Conservation (phyloP, 2,329 filamentous ascomycete species). For the Cercospora janseana region DNA sequence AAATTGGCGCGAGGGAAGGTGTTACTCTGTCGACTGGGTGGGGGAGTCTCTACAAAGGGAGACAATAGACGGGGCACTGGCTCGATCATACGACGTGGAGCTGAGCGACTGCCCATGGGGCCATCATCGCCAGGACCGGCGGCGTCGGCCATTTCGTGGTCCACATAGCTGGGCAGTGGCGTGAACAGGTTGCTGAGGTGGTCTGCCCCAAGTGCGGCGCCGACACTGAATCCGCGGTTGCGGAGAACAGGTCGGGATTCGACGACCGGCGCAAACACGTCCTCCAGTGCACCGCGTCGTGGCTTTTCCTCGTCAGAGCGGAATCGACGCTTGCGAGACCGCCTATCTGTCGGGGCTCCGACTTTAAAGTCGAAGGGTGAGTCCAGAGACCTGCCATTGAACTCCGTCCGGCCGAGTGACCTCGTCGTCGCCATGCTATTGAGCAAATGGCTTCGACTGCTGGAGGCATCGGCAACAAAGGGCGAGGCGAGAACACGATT, state of each 20-base stretch:
- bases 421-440: slow-evolving; percentile 38
- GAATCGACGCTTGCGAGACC: slow-evolving; percentile 58
- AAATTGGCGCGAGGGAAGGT: slow-evolving; percentile 48
- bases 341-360: slow-evolving; percentile 50
- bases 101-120: slow-evolving; percentile 31
- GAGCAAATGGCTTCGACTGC: slow-evolving; percentile 33
- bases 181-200: slow-evolving; percentile 56
- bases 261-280: slow-evolving; percentile 50
- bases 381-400: slow-evolving; percentile 40
- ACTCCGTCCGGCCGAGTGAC: slow-evolving; percentile 35
- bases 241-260: slow-evolving; percentile 57
- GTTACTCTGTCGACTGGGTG: slow-evolving; percentile 39
- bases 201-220: slow-evolving; percentile 53
- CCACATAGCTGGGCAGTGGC: slow-evolving; percentile 36
- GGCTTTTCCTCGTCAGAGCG: slow-evolving; percentile 52
- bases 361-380: slow-evolving; percentile 57
- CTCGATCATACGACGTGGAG: slow-evolving; percentile 40
- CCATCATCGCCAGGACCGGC: slow-evolving; percentile 20
- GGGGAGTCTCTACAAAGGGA: slow-evolving; percentile 46
- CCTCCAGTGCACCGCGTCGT: slow-evolving; percentile 45
- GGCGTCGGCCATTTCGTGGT: slow-evolving; percentile 36
- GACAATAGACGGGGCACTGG: slow-evolving; percentile 48
- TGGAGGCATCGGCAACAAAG: slow-evolving; percentile 37
- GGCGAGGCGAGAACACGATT: slow-evolving; percentile 43
- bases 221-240: slow-evolving; percentile 61